Base-by-base conservation (phyloP, 78 protist genomes). In the Emiliania huxleyi region DNA sequence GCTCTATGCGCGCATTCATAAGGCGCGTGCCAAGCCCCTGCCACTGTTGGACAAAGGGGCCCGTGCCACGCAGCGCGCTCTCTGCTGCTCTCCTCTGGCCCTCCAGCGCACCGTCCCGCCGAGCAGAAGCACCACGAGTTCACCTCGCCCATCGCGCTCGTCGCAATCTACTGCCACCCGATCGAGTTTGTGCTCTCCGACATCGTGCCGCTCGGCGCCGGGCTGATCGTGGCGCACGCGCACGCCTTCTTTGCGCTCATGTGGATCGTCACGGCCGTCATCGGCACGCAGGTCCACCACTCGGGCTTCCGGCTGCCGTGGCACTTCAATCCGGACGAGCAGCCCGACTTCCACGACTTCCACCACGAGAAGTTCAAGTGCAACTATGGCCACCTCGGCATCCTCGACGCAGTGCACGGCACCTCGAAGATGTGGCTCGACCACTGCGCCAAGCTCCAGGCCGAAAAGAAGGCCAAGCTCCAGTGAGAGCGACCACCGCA, bases 341-440 rank as follows among this genome's bases (percentile, higher is more conserved):
- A 71, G 81, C 81, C 81, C 81, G 0, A 35, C 81, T 71, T 71
- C 81, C 81, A 71, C 81, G 81, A 71, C 81, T 71, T 25, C 42
- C 81, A 71, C 81, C 81, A 71, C 81, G 42, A 3, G 8, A 29
- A 35, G 18, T 71, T 71, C 81, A 71, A 71, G 43, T 71, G 81
- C 81, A 19, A 21, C 81, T 71, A 71, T 19, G 81, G 81, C 81
- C 33, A 1, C 42, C 0, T 35, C 43, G 81, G 81, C 12, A 4
- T 11, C 43, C 81, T 71, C 43, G 81, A 71, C 42, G 40, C 43
- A 0, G 19, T 71, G 81, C 81, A 71, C 18, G 81, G 81, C 38
- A 71, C 81, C 33, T 56, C 71, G 33, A 56, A 18, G 26, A n/a
- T n/a, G n/a, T n/a, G n/a, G n/a, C n/a, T n/a, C n/a, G n/a, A n/a